Percentiles rank a stretch among this genome's conserved stretches.
Conservation (phyloP, 345 rosid genomes). For the Murraya paniculata region DNA sequence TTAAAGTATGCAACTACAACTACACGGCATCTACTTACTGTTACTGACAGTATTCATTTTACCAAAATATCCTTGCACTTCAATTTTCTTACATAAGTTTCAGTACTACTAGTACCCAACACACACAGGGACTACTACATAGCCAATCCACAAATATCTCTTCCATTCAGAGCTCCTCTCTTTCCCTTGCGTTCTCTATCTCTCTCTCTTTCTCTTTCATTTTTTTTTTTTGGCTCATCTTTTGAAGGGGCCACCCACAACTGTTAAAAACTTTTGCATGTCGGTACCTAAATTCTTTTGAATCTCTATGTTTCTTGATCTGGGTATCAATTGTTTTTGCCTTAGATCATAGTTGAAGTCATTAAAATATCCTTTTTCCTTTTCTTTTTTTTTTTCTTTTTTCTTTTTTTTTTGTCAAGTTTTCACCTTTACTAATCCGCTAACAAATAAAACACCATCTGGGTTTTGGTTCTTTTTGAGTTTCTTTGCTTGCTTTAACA, state of each 20-base stretch:
- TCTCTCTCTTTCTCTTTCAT: constrained; percentile 4
- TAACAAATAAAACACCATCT: constrained; percentile 11
- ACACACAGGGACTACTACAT: constrained; percentile 12
- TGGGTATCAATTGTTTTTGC: constrained; percentile 29
- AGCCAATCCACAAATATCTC: constrained; percentile 52
- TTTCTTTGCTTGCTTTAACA: constrained; percentile 20
- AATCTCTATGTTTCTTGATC: constrained; percentile 38
- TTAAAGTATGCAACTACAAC: background rate
- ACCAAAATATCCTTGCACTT: constrained; percentile 7
- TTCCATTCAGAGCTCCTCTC: constrained; percentile 12
- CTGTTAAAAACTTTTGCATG: background rate
- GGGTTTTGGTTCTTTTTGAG: constrained; percentile 20
- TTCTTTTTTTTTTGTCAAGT: background rate
- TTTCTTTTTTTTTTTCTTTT: constrained; percentile 10
- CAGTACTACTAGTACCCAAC: background rate
- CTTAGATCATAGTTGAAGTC: constrained; percentile 28
- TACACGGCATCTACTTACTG: background rate
- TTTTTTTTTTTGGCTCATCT: constrained; percentile 16
- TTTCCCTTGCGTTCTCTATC: background rate
- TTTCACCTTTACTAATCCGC: constrained; percentile 10
- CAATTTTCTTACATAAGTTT: background rate
- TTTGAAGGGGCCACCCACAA: constrained; percentile 11
- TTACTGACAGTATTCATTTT: background rate
- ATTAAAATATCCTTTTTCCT: constrained; percentile 17
- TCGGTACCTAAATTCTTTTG: constrained; percentile 19